Conservation (phyloP, 192 early-diverging fungal species). For the Linnemannia hyalina region DNA sequence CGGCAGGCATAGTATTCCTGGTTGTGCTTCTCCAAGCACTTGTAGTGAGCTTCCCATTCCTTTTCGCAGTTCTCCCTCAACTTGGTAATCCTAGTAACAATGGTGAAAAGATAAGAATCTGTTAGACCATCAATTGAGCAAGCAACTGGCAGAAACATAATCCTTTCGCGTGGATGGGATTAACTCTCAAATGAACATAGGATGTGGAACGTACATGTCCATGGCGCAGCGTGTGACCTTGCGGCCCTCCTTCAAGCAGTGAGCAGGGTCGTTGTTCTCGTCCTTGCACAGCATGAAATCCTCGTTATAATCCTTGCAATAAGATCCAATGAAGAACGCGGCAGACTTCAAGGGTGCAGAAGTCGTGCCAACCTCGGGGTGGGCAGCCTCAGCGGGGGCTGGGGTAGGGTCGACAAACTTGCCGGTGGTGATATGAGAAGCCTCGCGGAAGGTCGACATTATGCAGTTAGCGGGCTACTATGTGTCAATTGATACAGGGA, state of each 20-base stretch:
- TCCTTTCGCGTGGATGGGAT: neutral
- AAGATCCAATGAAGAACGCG: constrained; percentile 89
- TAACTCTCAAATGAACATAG: neutral
- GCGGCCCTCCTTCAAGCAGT: constrained; percentile 94
- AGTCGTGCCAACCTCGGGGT: constrained; percentile 91
- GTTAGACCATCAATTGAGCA: constrained; percentile 4
- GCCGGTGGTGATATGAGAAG: constrained; percentile 50
- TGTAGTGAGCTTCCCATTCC: constrained; percentile 91
- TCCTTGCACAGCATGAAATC: constrained; percentile 98
- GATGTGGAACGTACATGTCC: constrained; percentile 72
- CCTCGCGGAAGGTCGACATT: constrained; percentile 58
- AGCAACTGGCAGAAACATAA: neutral
- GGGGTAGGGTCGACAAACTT: constrained; percentile 87
- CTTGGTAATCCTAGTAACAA: constrained; percentile 76
- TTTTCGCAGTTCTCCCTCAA: constrained; percentile 90
- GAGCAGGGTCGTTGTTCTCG: constrained; percentile 88
- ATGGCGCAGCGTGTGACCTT: constrained; percentile 96
- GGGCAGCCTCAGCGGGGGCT: constrained; percentile 75
- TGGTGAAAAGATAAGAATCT: neutral
- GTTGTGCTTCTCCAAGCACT: constrained; percentile 93
- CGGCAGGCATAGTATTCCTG: constrained; percentile 89
- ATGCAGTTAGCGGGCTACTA: neutral
- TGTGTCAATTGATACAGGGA: neutral
- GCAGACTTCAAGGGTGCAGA: constrained; percentile 94
- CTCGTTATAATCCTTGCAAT: constrained; percentile 94